A percentile compares a stretch with the other conserved stretches of the same genome.
phyloP scores from a whole-genome alignment of 2,329 filamentous ascomycete genomes.

The Diaporthe citriasiana region DNA sequence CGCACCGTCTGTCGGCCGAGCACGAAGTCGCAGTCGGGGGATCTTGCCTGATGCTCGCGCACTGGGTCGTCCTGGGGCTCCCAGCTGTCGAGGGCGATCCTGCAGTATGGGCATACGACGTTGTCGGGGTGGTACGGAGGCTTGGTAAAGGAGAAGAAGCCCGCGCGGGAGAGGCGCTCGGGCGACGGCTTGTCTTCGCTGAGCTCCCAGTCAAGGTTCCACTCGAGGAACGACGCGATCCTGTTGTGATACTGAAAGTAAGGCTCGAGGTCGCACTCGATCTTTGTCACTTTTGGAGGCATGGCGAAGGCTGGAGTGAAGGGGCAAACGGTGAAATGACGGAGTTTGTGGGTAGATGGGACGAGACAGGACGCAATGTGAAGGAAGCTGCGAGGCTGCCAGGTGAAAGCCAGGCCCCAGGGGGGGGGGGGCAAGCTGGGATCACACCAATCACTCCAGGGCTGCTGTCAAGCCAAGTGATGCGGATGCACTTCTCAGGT shows the following conservation, averaged over 20 bases:
- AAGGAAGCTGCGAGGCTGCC: background rate
- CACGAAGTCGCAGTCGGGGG: constrained; percentile 15
- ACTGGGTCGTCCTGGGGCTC: constrained; percentile 15
- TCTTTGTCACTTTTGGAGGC: background rate
- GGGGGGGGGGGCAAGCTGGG: background rate
- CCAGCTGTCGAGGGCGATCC: constrained; percentile 7
- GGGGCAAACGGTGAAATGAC: background rate
- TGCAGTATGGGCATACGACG: constrained; percentile 28
- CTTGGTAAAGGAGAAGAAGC: constrained; percentile 14
- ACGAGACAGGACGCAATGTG: background rate
- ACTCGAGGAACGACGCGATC: constrained; percentile 36
- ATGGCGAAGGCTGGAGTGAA: background rate
- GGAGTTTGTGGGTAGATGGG: background rate
- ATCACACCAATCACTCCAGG: no score
- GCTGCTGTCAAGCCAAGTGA: no score
- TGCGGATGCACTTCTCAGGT: no score
- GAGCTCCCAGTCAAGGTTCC: constrained; percentile 23
- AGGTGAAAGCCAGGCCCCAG: background rate
- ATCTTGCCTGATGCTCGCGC: background rate
- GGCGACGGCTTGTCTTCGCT: constrained; percentile 23
- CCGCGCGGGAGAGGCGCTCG: constrained; percentile 29
- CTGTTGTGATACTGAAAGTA: constrained; percentile 39
- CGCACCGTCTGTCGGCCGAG: background rate
- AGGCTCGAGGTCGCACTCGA: constrained; percentile 4
- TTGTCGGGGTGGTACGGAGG: background rate